Conservation (phyloP, 208 protist species). For the Trypanosoma melophagium region DNA sequence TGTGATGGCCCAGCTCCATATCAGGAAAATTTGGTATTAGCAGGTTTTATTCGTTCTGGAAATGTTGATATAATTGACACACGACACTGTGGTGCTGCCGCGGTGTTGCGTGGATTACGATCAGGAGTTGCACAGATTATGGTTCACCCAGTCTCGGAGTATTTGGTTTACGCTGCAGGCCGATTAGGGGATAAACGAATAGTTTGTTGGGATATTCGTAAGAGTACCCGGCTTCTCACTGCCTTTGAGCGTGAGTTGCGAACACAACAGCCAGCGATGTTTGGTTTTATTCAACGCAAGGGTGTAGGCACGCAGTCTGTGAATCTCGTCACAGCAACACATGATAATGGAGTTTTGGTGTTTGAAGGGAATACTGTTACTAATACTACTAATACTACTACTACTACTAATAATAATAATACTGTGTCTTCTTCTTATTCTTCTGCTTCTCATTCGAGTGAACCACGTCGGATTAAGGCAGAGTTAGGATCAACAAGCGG, state of each 20-base stretch:
- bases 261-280: constrained; percentile 58
- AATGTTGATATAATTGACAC: constrained; percentile 68
- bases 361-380: constrained; percentile 18
- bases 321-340: constrained; percentile 45
- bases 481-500: constrained; percentile 35
- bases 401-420: neutral
- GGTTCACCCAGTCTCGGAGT: constrained; percentile 14
- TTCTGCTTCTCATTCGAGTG: neutral
- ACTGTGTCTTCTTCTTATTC: neutral
- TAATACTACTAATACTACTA: neutral
- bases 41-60: constrained; percentile 51
- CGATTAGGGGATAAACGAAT: constrained; percentile 50
- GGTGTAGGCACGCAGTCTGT: constrained; percentile 5
- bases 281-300: constrained; percentile 34
- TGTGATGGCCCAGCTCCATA: constrained; percentile 29
- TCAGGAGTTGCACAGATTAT: constrained; percentile 26
- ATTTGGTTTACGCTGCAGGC: constrained; percentile 39
- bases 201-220: constrained; percentile 68
- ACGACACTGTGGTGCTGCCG: constrained; percentile 43
- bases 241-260: constrained; percentile 28
- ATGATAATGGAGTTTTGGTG: constrained; percentile 42
- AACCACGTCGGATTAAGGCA: constrained; percentile 3
- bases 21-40: constrained; percentile 36
- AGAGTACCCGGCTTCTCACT: constrained; percentile 30
- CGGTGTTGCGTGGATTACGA: constrained; percentile 37